Evolutionary conservation across 805 yeast species (phyloP).

Genomic region (Starmerella sp.): DNA sequence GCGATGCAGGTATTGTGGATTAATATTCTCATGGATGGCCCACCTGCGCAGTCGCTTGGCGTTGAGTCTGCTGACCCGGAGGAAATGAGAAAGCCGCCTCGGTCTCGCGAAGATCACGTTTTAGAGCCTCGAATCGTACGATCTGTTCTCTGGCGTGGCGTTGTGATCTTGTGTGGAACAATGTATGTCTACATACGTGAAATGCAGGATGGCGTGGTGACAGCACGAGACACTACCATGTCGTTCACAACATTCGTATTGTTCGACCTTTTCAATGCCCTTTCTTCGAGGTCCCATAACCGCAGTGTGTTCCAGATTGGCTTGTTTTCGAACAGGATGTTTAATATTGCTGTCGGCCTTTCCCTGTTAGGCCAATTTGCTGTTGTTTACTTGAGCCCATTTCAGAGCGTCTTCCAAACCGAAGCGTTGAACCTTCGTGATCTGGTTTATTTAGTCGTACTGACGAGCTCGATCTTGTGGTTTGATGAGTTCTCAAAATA

Average conservation of each 20-base stretch:
- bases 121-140: conserved; percentile 57
- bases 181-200: conserved; percentile 75
- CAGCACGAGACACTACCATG: conserved; percentile 97
- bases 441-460: conserved; percentile 44
- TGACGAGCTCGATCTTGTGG: conserved; percentile 73
- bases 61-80: conserved; percentile 95
- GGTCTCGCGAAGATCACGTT: conserved; percentile 76
- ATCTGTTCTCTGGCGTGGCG: conserved; percentile 67
- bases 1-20: conserved; percentile 99
- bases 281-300: conserved; percentile 79
- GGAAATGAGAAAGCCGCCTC: conserved; percentile 94
- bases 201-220: conserved; percentile 71
- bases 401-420: conserved; percentile 88
- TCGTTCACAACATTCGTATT: conserved; percentile 94
- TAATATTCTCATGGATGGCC: conserved; percentile 96
- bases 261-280: conserved; percentile 93
- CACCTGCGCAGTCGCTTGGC: conserved; percentile 95
- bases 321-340: conserved; percentile 67
- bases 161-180: conserved; percentile 72
- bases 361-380: conserved; percentile 83
- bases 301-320: conserved; percentile 81
- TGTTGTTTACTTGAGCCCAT: conserved; percentile 86
- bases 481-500: conserved; percentile 75
- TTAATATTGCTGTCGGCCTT: conserved; percentile 82
- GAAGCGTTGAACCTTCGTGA: conserved; percentile 74